Base-by-base conservation (phyloP, 1,139 yeast species). In the Taphrina populina region DNA sequence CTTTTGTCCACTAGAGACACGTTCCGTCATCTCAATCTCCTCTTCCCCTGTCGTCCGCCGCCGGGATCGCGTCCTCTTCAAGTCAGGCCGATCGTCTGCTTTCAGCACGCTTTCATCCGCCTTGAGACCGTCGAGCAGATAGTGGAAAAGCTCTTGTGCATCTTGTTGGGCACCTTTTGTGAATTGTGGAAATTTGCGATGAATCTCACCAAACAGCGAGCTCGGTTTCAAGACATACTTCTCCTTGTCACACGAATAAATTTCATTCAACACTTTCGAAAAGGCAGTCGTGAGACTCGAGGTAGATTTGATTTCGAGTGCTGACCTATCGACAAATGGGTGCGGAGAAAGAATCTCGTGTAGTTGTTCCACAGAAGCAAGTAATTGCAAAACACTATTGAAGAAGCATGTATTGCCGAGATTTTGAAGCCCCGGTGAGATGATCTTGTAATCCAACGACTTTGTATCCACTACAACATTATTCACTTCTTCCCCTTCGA, bases 341-440 rank as follows among this genome's bases (percentile, higher is more conserved):
- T 39, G 44, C 7, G 47, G 55, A 15, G 58, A 52, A 24, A 59
- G 29, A 19, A 47, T 24, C 29, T 59, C 61, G 27, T 59, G 61
- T 13, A 59, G 36, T 2, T 34, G 36, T 24, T 27, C 54, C 10
- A 47, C 37, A 4, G 52, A 44, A 2, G 56, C 58, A 20, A 59
- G 46, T 26, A 58, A 45, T 35, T 59, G 61, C 30, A 59, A 15
- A 13, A 49, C 56, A 13, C 59, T 56, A 37, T 59, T 59, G 40
- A 59, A 59, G 49, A 54, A 59, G 44, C 61, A 59, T 15, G 61
- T 59, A 29, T 59, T 58, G 30, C 61, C 61, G n/a, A 59, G 34
- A 17, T 59, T 59, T 15, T 52, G 44, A 19, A 59, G 39, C 1
- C 61, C 61, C n/a, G 61, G 62, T 1, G 54, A 24, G 11, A 49